Percentiles rank a stretch among this genome's conserved stretches.
Evolutionary conservation across 208 protist genomes (phyloP).

Genomic region (Acanthamoeba castellanii): DNA sequence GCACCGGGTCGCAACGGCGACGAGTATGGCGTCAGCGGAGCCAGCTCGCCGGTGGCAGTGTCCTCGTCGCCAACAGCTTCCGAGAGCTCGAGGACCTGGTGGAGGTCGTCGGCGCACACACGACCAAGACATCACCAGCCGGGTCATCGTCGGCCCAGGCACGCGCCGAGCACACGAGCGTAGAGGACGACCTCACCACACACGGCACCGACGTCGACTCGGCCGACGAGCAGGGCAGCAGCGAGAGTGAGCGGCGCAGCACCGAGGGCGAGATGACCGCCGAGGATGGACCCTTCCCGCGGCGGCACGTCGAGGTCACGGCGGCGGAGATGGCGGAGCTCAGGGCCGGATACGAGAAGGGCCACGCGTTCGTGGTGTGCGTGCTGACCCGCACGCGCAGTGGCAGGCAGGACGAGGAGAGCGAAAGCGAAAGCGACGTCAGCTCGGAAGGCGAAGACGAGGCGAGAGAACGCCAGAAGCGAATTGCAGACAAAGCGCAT

Average conservation of each 20-base stretch:
- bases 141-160: background rate
- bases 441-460: constrained; percentile 18
- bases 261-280: constrained; percentile 1
- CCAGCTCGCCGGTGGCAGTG: background rate
- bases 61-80: constrained; percentile 39
- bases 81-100: constrained; percentile 7
- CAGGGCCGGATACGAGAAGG: background rate
- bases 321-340: background rate
- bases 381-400: background rate
- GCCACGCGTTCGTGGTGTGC: constrained; percentile 18
- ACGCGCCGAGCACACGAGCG: background rate
- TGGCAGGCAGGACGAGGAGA: background rate
- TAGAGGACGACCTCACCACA: background rate
- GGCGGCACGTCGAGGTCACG: constrained; percentile 5
- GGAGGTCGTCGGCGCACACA: background rate
- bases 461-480: background rate
- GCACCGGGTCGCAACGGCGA: background rate
- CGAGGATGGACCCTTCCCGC: constrained; percentile 41
- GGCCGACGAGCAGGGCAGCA: background rate
- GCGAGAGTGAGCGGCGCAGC: background rate
- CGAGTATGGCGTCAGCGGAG: background rate
- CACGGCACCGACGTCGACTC: background rate
- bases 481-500: background rate
- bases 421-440: constrained; percentile 51
- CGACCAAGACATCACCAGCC: background rate